Percentiles rank a stretch among this genome's conserved stretches.
phyloP scores from a whole-genome alignment of 2,329 filamentous ascomycete genomes.

The Gliomastix tumulicola region DNA sequence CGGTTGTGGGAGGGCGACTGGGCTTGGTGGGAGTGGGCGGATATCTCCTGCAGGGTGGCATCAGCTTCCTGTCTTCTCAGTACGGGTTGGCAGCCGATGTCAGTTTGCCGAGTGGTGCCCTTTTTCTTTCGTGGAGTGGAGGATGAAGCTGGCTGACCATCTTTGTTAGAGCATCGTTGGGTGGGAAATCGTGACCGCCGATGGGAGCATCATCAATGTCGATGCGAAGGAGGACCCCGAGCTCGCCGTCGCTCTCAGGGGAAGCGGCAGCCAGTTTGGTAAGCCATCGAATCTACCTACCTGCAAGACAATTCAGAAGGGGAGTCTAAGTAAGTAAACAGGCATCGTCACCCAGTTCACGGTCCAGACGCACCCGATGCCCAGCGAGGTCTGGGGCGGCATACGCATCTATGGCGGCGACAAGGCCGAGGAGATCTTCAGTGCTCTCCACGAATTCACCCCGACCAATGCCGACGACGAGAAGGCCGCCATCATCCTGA shows the following conservation, averaged over 20 bases:
- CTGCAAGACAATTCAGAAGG: neutral
- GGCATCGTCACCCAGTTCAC: conserved; percentile 25
- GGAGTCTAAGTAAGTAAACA: neutral
- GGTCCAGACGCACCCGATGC: conserved; percentile 18
- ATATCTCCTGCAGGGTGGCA: conserved; percentile 16
- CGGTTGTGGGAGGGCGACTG: conserved; percentile 20
- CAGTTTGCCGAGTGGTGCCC: too few species aligned
- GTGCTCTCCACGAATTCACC: conserved; percentile 22
- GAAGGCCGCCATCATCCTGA: conserved; percentile 20
- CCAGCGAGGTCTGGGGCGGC: conserved; percentile 29
- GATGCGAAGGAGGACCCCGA: conserved; percentile 14
- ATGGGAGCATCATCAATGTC: conserved; percentile 14
- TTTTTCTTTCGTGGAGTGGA: neutral
- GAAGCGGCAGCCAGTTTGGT: conserved; percentile 20
- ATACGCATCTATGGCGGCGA: conserved; percentile 19
- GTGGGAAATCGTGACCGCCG: conserved; percentile 13
- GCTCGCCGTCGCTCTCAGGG: conserved; percentile 16
- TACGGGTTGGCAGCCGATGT: conserved; percentile 18
- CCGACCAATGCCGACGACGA: conserved; percentile 14
- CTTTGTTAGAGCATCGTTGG: conserved; percentile 1
- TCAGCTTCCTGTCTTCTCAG: conserved; percentile 18
- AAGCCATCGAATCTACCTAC: neutral
- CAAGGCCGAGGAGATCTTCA: conserved; percentile 18
- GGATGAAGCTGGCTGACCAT: neutral
- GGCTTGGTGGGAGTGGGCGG: conserved; percentile 18